Percentiles rank a stretch among this genome's conserved stretches.
Evolutionary conservation across 2,329 filamentous ascomycete species (phyloP).

Genomic region (Aschersonia sp.): DNA sequence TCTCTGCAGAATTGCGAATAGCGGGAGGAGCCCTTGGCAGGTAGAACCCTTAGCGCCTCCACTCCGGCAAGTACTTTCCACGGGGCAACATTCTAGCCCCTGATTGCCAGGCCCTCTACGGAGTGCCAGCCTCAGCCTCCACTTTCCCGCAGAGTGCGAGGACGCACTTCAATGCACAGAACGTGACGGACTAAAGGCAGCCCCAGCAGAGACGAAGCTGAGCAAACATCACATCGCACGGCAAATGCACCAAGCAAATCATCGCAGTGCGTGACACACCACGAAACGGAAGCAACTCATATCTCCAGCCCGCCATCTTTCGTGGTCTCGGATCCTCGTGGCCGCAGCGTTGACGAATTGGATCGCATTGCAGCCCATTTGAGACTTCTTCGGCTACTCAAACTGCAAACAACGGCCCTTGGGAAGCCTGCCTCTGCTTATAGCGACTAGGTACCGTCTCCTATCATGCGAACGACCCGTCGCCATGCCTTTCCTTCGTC

Average conservation of each 20-base stretch:
- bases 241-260: background rate
- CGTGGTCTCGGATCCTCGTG: background rate
- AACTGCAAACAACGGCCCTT: background rate
- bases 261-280: background rate
- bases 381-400: background rate
- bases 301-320: background rate
- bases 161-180: background rate
- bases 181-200: background rate
- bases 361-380: background rate
- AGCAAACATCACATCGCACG: background rate
- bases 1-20: no score
- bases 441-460: constrained; percentile 7
- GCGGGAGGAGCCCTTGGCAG: no score
- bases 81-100: no score
- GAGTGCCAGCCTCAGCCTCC: background rate
- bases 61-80: no score
- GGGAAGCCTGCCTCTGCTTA: background rate
- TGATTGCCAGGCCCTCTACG: no score
- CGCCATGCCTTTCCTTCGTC: constrained; percentile 46
- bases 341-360: background rate
- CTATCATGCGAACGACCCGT: constrained; percentile 23
- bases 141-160: background rate
- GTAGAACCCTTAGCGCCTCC: no score
- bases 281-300: background rate
- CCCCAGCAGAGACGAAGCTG: background rate